Conservation (phyloP, 2,329 filamentous ascomycete genomes). For the Cyphellophora attinorum region DNA sequence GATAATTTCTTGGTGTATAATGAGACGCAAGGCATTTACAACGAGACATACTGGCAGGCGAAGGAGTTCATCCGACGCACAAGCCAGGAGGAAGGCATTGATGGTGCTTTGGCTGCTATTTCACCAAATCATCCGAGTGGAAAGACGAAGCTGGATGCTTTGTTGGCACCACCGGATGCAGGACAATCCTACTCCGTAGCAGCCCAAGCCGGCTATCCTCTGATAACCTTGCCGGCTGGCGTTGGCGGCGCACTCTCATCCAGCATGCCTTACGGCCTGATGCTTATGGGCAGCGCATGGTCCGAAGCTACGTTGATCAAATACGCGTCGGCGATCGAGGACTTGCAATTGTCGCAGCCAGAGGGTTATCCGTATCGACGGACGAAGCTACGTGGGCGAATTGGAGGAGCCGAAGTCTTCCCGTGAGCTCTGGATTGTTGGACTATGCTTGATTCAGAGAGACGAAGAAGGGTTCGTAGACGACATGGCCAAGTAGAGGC, state of each 20-base stretch:
- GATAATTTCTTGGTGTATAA: constrained; percentile 56
- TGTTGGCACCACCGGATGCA: constrained; percentile 60
- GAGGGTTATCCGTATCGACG: no score
- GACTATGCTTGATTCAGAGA: no score
- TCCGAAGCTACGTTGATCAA: constrained; percentile 48
- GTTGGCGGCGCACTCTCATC: constrained; percentile 38
- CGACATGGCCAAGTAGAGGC: no score
- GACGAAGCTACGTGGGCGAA: no score
- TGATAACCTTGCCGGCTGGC: constrained; percentile 59
- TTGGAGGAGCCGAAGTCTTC: no score
- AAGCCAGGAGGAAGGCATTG: constrained; percentile 57
- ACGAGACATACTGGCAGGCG: constrained; percentile 60
- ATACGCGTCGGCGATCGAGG: constrained; percentile 56
- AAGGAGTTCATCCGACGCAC: constrained; percentile 50
- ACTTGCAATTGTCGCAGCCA: constrained; percentile 22
- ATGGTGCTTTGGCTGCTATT: constrained; percentile 48
- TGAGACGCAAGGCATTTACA: constrained; percentile 48
- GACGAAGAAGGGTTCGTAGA: no score
- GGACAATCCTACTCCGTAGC: constrained; percentile 59
- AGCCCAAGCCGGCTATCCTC: constrained; percentile 66
- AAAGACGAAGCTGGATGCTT: constrained; percentile 43
- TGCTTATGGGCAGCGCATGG: constrained; percentile 53
- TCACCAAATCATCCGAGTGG: background rate
- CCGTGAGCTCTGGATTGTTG: no score
- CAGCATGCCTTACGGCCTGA: constrained; percentile 54